These are phyloP conservation scores for Phialophora tarda DNA, from an alignment of 2,329 filamentous ascomycete species.

Conservation along the genomic window DNA sequence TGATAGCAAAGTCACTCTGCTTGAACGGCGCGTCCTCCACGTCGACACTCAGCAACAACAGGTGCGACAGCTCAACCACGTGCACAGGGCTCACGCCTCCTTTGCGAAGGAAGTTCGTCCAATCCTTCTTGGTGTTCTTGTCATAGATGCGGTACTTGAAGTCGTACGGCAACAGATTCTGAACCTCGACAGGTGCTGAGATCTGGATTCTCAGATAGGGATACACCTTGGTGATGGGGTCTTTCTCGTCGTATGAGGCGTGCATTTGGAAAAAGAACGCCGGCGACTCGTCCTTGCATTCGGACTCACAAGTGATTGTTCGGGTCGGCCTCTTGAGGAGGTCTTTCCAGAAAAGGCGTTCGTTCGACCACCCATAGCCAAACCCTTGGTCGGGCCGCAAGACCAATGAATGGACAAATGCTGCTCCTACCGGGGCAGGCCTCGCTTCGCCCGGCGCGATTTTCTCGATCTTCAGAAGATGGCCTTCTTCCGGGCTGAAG, in stretches of 20 bases:
- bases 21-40: slow-evolving; percentile 97
- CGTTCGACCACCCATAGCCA: slow-evolving; percentile 92
- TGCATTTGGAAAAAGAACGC: slow-evolving; percentile 98
- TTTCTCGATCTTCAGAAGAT: slow-evolving; percentile 96
- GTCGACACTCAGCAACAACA: slow-evolving; percentile 89
- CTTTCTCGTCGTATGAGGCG: slow-evolving; percentile 79
- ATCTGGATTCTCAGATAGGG: slow-evolving; percentile 94
- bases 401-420: slow-evolving; percentile 84
- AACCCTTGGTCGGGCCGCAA: slow-evolving; percentile 94
- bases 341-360: slow-evolving; percentile 91
- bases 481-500: slow-evolving; percentile 82
- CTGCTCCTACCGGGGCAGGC: slow-evolving; percentile 89
- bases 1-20: slow-evolving; percentile 93
- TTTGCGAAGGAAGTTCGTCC: slow-evolving; percentile 97
- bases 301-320: slow-evolving; percentile 86
- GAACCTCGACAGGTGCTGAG: slow-evolving; percentile 88
- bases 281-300: slow-evolving; percentile 74
- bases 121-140: slow-evolving; percentile 97
- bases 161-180: slow-evolving; percentile 93
- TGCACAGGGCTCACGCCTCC: slow-evolving; percentile 97
- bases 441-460: slow-evolving; percentile 88
- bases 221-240: slow-evolving; percentile 82
- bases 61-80: slow-evolving; percentile 92
- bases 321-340: slow-evolving; percentile 81
- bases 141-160: slow-evolving; percentile 99